Evolutionary conservation across 805 yeast species (phyloP).

Genomic region (Brettanomyces nanus): DNA sequence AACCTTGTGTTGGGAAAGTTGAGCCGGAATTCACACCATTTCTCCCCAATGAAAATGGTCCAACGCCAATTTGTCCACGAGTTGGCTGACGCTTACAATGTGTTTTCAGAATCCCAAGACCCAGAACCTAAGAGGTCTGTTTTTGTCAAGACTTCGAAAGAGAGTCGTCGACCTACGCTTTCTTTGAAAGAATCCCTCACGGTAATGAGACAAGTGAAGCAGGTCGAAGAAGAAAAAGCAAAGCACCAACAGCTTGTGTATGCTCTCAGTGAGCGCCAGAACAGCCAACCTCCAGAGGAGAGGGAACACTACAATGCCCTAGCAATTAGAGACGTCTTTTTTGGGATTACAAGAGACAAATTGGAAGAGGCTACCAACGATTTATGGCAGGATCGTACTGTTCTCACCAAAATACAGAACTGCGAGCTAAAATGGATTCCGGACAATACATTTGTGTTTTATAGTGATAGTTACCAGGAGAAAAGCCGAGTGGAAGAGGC

Average conservation of each 20-base stretch:
- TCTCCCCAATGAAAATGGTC: conserved; percentile 63
- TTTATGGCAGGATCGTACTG: conserved; percentile 6
- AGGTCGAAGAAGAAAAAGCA: conserved; percentile 20
- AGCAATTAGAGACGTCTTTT: conserved; percentile 41
- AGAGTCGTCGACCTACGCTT: conserved; percentile 32
- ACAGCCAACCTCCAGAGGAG: not conserved
- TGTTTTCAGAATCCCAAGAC: conserved; percentile 71
- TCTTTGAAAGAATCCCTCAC: conserved; percentile 38
- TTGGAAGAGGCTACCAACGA: conserved; percentile 27
- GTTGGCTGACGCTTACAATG: conserved; percentile 47
- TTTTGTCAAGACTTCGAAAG: conserved; percentile 35
- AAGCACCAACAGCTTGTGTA: conserved; percentile 5
- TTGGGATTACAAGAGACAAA: conserved; percentile 43
- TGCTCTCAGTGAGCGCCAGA: not conserved
- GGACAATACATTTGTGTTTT: conserved; percentile 34
- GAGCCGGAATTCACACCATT: conserved; percentile 38
- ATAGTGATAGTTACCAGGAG: conserved; percentile 27
- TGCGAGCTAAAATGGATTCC: conserved; percentile 30
- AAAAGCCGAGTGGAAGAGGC: conserved; percentile 32
- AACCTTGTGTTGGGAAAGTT: conserved; percentile 37
- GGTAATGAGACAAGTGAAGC: conserved; percentile 23
- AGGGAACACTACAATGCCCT: conserved; percentile 42
- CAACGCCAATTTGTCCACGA: conserved; percentile 69
- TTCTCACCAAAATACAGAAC: not conserved
- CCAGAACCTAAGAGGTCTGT: conserved; percentile 74